phyloP scores from a whole-genome alignment of 1,139 yeast genomes.

The Protomyces arabidopsidicola region DNA sequence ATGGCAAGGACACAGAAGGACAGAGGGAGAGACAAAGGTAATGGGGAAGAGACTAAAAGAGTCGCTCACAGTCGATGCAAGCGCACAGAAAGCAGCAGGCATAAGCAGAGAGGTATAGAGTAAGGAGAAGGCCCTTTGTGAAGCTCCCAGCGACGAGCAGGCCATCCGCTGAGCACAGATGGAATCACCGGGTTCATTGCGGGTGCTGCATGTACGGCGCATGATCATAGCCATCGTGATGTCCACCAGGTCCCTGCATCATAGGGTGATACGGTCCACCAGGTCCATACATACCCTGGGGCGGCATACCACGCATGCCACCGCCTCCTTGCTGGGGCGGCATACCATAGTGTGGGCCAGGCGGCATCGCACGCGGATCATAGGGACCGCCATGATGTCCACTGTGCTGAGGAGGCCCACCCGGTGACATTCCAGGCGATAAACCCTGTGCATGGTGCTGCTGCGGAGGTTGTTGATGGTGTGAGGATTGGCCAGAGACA shows the following conservation, averaged over 20 bases:
- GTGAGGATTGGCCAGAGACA: conserved; percentile 28
- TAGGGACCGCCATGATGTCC: conserved; percentile 10
- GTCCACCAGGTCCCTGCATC: conserved; percentile 4
- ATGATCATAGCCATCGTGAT: not conserved
- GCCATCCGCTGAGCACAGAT: not conserved
- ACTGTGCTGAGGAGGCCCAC: not conserved
- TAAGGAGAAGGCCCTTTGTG: too few species aligned
- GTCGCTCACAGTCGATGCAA: too few species aligned
- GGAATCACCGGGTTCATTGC: not conserved
- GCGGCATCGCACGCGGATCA: conserved; percentile 23
- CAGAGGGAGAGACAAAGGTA: too few species aligned
- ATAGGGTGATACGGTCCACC: conserved; percentile 17
- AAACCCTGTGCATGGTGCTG: conserved; percentile 8
- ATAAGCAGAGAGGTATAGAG: too few species aligned
- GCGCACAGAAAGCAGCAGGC: too few species aligned
- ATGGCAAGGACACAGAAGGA: too few species aligned
- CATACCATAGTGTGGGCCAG: conserved; percentile 16
- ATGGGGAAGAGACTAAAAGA: too few species aligned
- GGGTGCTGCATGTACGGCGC: not conserved
- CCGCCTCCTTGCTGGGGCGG: conserved; percentile 1
- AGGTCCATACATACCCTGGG: conserved; percentile 17
- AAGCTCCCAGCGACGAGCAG: too few species aligned
- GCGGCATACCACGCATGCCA: conserved; percentile 21
- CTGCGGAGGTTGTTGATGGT: conserved; percentile 23
- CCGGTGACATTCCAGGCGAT: not conserved